Evolutionary conservation across 148 eudicot genomes (phyloP), one percentile per base, ranked within the genome.

Genomic region (Hydrangea macrophylla): DNA sequence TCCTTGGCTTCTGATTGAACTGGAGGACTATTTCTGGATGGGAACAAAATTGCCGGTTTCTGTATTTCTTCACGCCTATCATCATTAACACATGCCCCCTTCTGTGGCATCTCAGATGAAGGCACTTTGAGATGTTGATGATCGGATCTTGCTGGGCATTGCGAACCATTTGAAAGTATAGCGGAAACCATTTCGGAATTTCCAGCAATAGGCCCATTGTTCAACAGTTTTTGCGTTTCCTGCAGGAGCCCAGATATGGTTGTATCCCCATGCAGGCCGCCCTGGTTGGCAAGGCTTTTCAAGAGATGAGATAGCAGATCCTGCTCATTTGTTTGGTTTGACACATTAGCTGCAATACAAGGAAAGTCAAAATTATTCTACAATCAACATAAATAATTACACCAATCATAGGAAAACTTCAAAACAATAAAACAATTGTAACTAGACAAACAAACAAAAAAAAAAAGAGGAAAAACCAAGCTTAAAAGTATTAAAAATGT

Each of bases 271-370:
- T 64, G 78, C 55, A 72, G 53, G 22, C 80, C 80, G 67, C 85
- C 79, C 76, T 76, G 73, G 76, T 55, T 80, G 11, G 80, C 82
- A 76, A 88, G 83, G 69, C 78, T 89, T 62, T 60, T 75, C 76
- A 89, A 63, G 45, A 89, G 78, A 75, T 86, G 88, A 70, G 89
- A 81, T n/a, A 89, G 80, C 68, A 84, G 76, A 72, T 89, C 89
- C 73, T 86, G 85, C 75, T 81, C 88, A 42, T 77, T 78, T 55
- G 82, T 57, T 56, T 89, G 85, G 67, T 76, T 71, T 30, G 91
- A 76, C 68, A 74, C 74, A 80, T 73, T 83, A 51, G 89, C 96
- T 89, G 86, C 80, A 83, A 60, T 60, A 62, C 55, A n/a, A 61
- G n/a, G 18, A 61, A 42, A 61, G 20, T 12, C 4, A 10, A 12